phyloP scores from a whole-genome alignment of 768 basidiomycete genomes.

The Leccinum broughii region DNA sequence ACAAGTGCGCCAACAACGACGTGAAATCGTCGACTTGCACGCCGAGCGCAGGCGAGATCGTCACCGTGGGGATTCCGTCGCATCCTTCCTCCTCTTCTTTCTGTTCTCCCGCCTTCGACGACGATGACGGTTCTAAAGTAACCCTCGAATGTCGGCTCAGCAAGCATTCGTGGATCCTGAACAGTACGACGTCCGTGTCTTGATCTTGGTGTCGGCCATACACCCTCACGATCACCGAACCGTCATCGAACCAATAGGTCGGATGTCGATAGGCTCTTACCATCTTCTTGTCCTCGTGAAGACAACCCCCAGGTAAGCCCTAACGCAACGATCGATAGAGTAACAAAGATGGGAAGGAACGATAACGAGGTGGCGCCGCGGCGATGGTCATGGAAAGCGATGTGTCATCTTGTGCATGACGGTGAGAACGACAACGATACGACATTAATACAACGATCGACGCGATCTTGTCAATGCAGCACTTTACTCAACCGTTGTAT shows the following conservation, averaged over 20 bases:
- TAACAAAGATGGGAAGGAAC: constrained; percentile 10
- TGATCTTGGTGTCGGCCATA: constrained; percentile 19
- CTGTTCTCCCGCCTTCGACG: not conserved
- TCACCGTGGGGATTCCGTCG: constrained; percentile 18
- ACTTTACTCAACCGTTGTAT: constrained; percentile 91
- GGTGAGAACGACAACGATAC: not conserved
- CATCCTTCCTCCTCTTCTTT: not conserved
- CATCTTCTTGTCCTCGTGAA: constrained; percentile 1
- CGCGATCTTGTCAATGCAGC: constrained; percentile 45
- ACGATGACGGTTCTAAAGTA: not conserved
- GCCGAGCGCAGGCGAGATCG: constrained; percentile 39
- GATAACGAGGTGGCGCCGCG: not conserved
- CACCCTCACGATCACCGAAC: constrained; percentile 50
- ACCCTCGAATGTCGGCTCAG: constrained; percentile 50
- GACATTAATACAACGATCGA: not conserved
- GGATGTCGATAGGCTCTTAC: constrained; percentile 37
- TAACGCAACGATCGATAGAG: constrained; percentile 5
- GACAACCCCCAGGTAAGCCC: constrained; percentile 9
- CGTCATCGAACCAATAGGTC: constrained; percentile 68
- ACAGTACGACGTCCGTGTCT: constrained; percentile 32
- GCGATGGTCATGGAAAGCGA: not conserved
- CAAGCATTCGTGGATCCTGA: constrained; percentile 57
- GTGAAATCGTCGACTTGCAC: constrained; percentile 51
- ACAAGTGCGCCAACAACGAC: constrained; percentile 60
- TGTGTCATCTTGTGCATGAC: not conserved